A percentile compares a stretch with the other conserved stretches of the same genome.
Evolutionary conservation across 2,329 filamentous ascomycete species (phyloP).

Genomic region (Tolypocladium inflatum): DNA sequence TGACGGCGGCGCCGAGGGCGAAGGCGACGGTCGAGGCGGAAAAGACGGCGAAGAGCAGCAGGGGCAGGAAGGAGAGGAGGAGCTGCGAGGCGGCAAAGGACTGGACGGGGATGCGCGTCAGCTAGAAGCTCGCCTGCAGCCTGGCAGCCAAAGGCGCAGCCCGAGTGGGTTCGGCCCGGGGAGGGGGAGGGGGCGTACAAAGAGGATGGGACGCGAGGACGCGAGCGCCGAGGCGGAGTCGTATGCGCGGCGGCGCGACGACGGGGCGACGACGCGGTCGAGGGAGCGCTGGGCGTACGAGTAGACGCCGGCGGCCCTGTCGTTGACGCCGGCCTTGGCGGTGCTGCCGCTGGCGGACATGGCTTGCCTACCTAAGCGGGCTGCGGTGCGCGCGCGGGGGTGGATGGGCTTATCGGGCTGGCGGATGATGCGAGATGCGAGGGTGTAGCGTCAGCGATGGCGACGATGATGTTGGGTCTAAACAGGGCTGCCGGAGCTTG

Average conservation of each 20-base stretch:
- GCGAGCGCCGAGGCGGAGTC: slow-evolving; percentile 46
- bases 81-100: slow-evolving; percentile 59
- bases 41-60: slow-evolving; percentile 61
- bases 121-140: neutral
- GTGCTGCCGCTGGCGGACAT: neutral
- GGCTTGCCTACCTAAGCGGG: neutral
- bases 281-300: slow-evolving; percentile 33
- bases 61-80: slow-evolving; percentile 54
- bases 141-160: neutral
- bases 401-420: neutral
- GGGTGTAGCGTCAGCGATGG: neutral
- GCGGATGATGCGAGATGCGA: neutral
- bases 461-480: neutral
- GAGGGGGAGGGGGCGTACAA: slow-evolving; percentile 48
- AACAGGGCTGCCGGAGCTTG: neutral
- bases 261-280: slow-evolving; percentile 47
- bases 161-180: neutral
- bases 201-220: slow-evolving; percentile 55
- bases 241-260: slow-evolving; percentile 48
- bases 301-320: slow-evolving; percentile 25
- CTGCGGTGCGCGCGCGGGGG: neutral
- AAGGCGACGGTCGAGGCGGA: slow-evolving; percentile 51
- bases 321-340: slow-evolving; percentile 14
- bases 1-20: slow-evolving; percentile 49
- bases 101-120: slow-evolving; percentile 26